Conservation (phyloP, 2,329 filamentous ascomycete genomes). For the Phoma sp. region DNA sequence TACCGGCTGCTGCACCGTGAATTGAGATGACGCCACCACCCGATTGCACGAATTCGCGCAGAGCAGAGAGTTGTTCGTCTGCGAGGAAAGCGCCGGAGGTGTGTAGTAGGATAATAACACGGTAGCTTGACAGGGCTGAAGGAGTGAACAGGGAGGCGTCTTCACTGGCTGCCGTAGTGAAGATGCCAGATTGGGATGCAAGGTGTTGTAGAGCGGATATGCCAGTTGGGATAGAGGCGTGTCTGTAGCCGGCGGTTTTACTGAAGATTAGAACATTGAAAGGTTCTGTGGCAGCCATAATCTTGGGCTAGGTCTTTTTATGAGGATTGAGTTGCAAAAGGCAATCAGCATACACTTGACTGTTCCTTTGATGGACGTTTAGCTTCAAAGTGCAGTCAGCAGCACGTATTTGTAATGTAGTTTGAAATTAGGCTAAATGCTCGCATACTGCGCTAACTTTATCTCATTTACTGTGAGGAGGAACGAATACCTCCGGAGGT, state of each 20-base stretch:
- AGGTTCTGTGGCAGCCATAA: constrained; percentile 2
- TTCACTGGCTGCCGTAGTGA: constrained; percentile 28
- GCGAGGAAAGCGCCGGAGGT: constrained; percentile 25
- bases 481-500: not conserved
- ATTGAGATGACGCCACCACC: constrained; percentile 38
- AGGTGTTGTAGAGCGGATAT: constrained; percentile 24
- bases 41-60: constrained; percentile 23
- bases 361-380: too few relatives aligned
- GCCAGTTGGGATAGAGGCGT: constrained; percentile 32
- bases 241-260: constrained; percentile 39
- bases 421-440: constrained; percentile 6
- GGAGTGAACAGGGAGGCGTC: constrained; percentile 24
- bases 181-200: constrained; percentile 4
- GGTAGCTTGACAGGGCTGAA: constrained; percentile 10
- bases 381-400: too few relatives aligned
- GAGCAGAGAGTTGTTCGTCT: constrained; percentile 18
- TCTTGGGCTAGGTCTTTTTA: too few relatives aligned
- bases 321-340: too few relatives aligned
- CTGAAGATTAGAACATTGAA: constrained; percentile 35
- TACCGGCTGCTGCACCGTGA: constrained; percentile 37
- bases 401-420: not conserved
- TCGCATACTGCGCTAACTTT: constrained; percentile 3
- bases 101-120: constrained; percentile 28
- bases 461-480: not conserved
- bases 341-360: too few relatives aligned